Conservation (phyloP, 192 early-diverging fungal species). For the Neocallimastix lanati region DNA sequence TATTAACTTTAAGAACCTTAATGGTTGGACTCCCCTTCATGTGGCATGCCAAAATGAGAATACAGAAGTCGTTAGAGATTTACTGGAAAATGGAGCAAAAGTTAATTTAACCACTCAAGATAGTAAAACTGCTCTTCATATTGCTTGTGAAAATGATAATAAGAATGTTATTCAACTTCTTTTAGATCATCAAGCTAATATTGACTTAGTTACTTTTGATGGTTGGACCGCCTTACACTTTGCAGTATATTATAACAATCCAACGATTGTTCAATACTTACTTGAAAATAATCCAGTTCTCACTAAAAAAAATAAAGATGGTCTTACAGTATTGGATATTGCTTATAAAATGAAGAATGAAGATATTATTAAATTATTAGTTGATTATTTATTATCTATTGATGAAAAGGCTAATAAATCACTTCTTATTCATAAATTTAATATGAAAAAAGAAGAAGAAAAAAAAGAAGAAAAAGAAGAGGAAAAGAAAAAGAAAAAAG, state of each 20-base stretch:
- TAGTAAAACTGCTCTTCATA: neutral
- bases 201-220: neutral
- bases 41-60: neutral
- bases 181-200: neutral
- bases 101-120: neutral
- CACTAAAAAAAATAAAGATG: neutral
- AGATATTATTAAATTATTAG: neutral
- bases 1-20: neutral
- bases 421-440: neutral
- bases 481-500: neutral
- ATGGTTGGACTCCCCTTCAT: neutral
- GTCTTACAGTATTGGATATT: neutral
- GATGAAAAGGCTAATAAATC: neutral
- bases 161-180: neutral
- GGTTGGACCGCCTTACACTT: neutral
- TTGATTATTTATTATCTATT: neutral
- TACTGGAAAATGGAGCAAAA: neutral
- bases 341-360: neutral
- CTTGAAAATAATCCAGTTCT: neutral
- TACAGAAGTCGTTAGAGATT: neutral
- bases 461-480: neutral
- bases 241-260: neutral
- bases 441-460: neutral
- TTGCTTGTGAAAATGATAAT: neutral
- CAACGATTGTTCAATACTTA: neutral